A percentile compares a stretch with the other conserved stretches of the same genome.
phyloP scores from a whole-genome alignment of 2,329 filamentous ascomycete species.

The Fusarium anguioides region DNA sequence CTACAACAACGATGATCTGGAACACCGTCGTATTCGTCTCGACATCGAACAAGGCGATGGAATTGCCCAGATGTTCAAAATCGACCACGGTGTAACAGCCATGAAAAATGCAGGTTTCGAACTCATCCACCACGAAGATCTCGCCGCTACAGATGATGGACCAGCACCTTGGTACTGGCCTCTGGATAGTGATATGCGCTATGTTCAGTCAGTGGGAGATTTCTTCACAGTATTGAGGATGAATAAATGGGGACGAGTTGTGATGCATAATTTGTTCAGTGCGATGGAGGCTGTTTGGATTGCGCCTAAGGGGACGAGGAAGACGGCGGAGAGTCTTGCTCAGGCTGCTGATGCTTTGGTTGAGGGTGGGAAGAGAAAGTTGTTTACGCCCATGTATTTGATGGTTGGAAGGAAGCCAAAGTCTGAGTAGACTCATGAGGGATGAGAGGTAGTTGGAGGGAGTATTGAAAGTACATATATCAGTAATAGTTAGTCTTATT shows the following conservation, averaged over 20 bases:
- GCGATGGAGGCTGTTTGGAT: conserved; percentile 75
- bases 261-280: conserved; percentile 79
- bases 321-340: conserved; percentile 86
- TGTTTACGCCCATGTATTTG: conserved; percentile 96
- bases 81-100: conserved; percentile 82
- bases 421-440: neutral
- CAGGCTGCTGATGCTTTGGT: conserved; percentile 83
- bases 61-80: conserved; percentile 95
- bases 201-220: conserved; percentile 79
- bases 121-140: conserved; percentile 66
- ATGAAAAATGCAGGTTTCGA: conserved; percentile 88
- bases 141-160: conserved; percentile 61
- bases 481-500: neutral
- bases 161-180: conserved; percentile 91
- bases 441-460: no score
- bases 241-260: conserved; percentile 79
- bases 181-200: conserved; percentile 77
- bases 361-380: conserved; percentile 81
- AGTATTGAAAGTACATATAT: no score
- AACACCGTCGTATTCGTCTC: conserved; percentile 89
- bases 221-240: conserved; percentile 82
- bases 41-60: conserved; percentile 96
- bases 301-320: conserved; percentile 82
- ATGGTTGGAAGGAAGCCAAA: conserved; percentile 20
- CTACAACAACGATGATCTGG: conserved; percentile 88